Evolutionary conservation across 805 yeast species (phyloP).

Genomic region (Yarrowia hollandica): DNA sequence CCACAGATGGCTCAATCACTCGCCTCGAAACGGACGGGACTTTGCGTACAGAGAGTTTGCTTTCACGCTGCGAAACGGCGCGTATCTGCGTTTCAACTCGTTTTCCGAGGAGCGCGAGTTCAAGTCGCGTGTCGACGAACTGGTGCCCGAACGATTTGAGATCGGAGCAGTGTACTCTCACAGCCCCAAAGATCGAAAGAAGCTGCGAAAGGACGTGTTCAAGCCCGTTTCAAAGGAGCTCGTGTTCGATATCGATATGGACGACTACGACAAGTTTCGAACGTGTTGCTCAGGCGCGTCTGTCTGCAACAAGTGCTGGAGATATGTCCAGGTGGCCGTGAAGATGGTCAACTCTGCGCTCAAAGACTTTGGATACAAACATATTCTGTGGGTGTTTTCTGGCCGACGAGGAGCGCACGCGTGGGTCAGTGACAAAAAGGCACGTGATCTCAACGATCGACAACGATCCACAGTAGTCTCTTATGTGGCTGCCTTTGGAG

Average conservation of each 20-base stretch:
- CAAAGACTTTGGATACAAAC: slow-evolving; percentile 82
- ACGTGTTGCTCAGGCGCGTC: slow-evolving; percentile 88
- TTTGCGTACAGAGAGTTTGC: slow-evolving; percentile 93
- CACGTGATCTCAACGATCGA: slow-evolving; percentile 69
- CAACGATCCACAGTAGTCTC: slow-evolving; percentile 78
- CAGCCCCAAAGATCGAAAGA: slow-evolving; percentile 81
- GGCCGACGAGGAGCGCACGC: slow-evolving; percentile 99
- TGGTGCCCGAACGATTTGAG: slow-evolving; percentile 89
- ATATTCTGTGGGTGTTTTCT: slow-evolving; percentile 91
- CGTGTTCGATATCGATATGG: slow-evolving; percentile 95
- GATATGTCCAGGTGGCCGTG: slow-evolving; percentile 81
- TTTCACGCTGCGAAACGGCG: slow-evolving; percentile 82
- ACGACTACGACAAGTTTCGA: slow-evolving; percentile 91
- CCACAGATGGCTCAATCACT: slow-evolving; percentile 89
- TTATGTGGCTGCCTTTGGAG: slow-evolving; percentile 68
- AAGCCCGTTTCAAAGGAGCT: slow-evolving; percentile 82
- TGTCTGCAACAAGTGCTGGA: slow-evolving; percentile 92
- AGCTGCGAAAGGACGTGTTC: slow-evolving; percentile 68
- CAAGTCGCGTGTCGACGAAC: slow-evolving; percentile 67
- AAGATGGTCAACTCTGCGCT: slow-evolving; percentile 70
- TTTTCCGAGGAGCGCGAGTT: slow-evolving; percentile 67
- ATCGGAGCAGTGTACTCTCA: slow-evolving; percentile 88
- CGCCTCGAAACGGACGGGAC: slow-evolving; percentile 69
- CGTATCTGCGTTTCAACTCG: slow-evolving; percentile 86
- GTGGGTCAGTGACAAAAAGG: slow-evolving; percentile 89